Base-by-base conservation (phyloP, 495 filamentous ascomycete species). In the Talaromyces wortmannii region DNA sequence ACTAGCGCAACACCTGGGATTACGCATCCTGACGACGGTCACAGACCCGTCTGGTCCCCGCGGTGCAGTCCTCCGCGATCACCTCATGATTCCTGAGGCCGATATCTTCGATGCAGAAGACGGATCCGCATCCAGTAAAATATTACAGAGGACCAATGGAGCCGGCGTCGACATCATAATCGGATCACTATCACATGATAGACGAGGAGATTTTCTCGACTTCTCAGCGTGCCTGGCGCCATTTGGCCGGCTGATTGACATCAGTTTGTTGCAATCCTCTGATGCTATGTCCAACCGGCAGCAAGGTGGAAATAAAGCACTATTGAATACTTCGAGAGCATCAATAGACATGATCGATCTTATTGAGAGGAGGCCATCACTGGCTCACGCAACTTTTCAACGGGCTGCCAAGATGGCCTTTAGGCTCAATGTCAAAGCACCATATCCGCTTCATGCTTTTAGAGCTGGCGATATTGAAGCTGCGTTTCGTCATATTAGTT, bases 11-110 rank as follows among this genome's bases (percentile, higher is more conserved):
- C 32, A 57, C 6, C 31, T 68, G 7, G 67, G 66, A 6, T 64
- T 66, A 8, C 53, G 54, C 2, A 62, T 82, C 10, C 80, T 68
- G 50, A 66, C 62, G 0, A 82, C 77, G 0, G 80, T 78, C 0
- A 43, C 40, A 43, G n/a, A 15, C 40, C 11, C 11, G 11, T 46
- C 44, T 12, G 44, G 11, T 12, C 15, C 44, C 7, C 10, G 15
- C 10, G 11, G 44, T 7, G 15, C 10, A 7, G 7, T 46, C 44
- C 15, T 46, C 11, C 10, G 44, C 17, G 44, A 46, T 10, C 44
- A 46, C 13, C 15, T n/a, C 44, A 17, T 12, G 11, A 46, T 46
- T 16, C 44, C 44, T 12, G 44, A 46, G 16, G 17, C 10, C 15
- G 11, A 46, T 46, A 46, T 46, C 10, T 46, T 46, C 44, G 10